A percentile compares a stretch with the other conserved stretches of the same genome.
These are phyloP conservation scores for Malassezia dermatis DNA, from an alignment of 1,284 basidiomycete genomes.

Conservation along the genomic window DNA sequence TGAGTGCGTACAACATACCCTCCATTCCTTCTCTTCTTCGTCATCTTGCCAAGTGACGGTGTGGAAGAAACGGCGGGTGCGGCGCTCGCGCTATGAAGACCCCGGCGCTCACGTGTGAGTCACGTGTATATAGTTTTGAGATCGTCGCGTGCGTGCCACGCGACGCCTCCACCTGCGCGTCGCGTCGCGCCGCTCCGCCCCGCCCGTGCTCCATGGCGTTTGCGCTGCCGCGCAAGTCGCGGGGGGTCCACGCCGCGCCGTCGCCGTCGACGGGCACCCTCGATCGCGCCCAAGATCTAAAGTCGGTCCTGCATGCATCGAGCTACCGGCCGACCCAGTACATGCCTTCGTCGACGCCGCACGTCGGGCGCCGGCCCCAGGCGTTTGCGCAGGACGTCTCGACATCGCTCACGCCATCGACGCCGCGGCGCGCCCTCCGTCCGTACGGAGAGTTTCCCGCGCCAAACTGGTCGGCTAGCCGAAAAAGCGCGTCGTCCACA, in stretches of 20 bases:
- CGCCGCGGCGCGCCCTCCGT: conserved; percentile 11
- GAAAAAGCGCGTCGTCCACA: neutral
- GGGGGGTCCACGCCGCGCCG: neutral
- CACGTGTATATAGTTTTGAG: conserved; percentile 18
- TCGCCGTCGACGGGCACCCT: neutral
- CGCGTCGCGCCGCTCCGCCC: neutral
- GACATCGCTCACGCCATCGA: conserved; percentile 7
- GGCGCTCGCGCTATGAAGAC: neutral
- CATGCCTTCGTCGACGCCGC: conserved; percentile 7
- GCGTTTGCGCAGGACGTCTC: conserved; percentile 7
- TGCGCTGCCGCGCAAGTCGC: conserved; percentile 19
- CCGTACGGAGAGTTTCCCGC: conserved; percentile 9
- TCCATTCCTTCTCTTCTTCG: conserved; percentile 95
- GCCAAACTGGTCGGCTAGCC: conserved; percentile 1
- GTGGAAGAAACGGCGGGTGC: conserved; percentile 3
- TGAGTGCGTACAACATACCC: conserved; percentile 25
- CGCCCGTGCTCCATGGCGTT: conserved; percentile 11
- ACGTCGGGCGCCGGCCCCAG: conserved; percentile 1
- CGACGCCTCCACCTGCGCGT: conserved; percentile 6
- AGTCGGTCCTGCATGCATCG: conserved; percentile 7
- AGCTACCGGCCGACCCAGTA: neutral
- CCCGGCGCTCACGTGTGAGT: conserved; percentile 7
- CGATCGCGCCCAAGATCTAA: conserved; percentile 6
- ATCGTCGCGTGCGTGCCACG: neutral
- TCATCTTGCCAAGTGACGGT: conserved; percentile 52